These are phyloP conservation scores for Ogataea degrootiae DNA, from an alignment of 805 yeast species.

Conservation along the genomic window DNA sequence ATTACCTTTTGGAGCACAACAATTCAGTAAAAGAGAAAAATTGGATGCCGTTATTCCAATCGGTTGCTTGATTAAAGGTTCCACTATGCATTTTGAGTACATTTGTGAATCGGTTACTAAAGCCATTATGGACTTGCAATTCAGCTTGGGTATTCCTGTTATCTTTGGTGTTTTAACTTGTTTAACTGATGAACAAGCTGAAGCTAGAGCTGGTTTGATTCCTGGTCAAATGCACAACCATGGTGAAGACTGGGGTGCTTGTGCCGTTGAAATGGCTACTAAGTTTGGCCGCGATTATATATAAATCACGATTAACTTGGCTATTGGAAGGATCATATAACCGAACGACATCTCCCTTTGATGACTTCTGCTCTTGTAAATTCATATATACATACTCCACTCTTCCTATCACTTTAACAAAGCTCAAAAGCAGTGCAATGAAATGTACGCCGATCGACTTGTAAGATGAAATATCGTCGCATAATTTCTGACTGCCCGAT, in stretches of 20 bases:
- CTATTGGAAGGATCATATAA: no score
- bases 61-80: constrained; percentile 92
- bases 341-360: neutral
- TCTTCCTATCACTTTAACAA: no score
- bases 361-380: neutral
- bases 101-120: constrained; percentile 87
- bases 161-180: constrained; percentile 94
- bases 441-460: no score
- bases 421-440: no score
- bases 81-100: constrained; percentile 97
- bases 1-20: constrained; percentile 76
- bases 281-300: no score
- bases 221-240: constrained; percentile 85
- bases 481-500: no score
- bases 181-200: constrained; percentile 90
- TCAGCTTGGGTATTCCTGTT: constrained; percentile 66
- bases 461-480: no score
- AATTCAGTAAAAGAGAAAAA: constrained; percentile 41
- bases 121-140: constrained; percentile 79
- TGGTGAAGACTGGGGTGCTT: constrained; percentile 98
- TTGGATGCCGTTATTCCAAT: constrained; percentile 89
- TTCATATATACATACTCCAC: no score
- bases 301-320: no score
- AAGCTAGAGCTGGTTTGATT: constrained; percentile 81
- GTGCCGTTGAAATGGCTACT: constrained; percentile 91